A percentile compares a stretch with the other conserved stretches of the same genome.
These are phyloP conservation scores for Diaporthe batatas DNA, from an alignment of 2,329 filamentous ascomycete genomes.

Conservation along the genomic window DNA sequence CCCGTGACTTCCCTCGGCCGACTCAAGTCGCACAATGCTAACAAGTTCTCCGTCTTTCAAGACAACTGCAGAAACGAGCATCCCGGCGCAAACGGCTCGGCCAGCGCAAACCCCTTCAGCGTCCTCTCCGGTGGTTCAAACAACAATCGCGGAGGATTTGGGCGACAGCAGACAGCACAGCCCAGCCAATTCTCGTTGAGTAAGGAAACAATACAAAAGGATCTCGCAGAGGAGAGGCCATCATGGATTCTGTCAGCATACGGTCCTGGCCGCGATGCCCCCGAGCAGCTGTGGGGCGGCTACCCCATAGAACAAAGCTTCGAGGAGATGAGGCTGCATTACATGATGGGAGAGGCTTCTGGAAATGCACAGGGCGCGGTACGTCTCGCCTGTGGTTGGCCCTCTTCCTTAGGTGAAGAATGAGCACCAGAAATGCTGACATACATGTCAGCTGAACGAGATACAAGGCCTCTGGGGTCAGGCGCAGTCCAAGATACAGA, in stretches of 20 bases:
- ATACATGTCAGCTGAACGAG: constrained; percentile 65
- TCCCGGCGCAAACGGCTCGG: constrained; percentile 53
- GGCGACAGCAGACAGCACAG: constrained; percentile 40
- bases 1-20: neutral
- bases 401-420: neutral
- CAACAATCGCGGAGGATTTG: constrained; percentile 63
- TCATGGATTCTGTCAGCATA: constrained; percentile 91
- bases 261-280: constrained; percentile 81
- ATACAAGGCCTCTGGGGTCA: constrained; percentile 73
- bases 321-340: constrained; percentile 87
- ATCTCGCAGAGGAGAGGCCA: constrained; percentile 79
- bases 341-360: constrained; percentile 69
- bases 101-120: constrained; percentile 48
- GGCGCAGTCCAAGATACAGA: constrained; percentile 78
- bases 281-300: constrained; percentile 87
- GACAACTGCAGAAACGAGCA: constrained; percentile 69
- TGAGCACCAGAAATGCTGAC: constrained; percentile 42
- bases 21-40: constrained; percentile 17
- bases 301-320: constrained; percentile 84
- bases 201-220: constrained; percentile 71
- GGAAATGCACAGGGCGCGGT: constrained; percentile 72
- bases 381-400: constrained; percentile 45
- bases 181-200: constrained; percentile 64
- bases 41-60: constrained; percentile 47
- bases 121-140: constrained; percentile 40